Percentiles rank a stretch among this genome's conserved stretches.
Evolutionary conservation across 768 basidiomycete genomes (phyloP).

Genomic region (Steccherinum ochraceum): DNA sequence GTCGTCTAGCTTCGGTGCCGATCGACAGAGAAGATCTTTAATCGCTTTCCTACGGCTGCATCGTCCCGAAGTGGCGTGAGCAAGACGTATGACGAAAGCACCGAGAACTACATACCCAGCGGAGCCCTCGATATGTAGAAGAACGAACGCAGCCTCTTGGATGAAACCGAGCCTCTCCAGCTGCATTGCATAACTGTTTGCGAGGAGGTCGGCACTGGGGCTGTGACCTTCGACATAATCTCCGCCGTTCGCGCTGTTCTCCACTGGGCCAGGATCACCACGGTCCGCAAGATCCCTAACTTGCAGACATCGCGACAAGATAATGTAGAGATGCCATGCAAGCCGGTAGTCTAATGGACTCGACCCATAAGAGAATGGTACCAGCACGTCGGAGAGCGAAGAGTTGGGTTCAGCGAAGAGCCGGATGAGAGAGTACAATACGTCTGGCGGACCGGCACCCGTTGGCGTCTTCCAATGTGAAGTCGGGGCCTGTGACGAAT

Average conservation of each 20-base stretch:
- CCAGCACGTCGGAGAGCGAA: slow-evolving; percentile 62
- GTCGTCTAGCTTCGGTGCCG: slow-evolving; percentile 58
- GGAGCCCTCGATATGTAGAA: slow-evolving; percentile 81
- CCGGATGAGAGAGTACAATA: slow-evolving; percentile 75
- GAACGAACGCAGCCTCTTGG: slow-evolving; percentile 82
- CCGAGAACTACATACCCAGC: slow-evolving; percentile 52
- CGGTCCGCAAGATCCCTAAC: slow-evolving; percentile 88
- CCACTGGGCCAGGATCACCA: slow-evolving; percentile 28
- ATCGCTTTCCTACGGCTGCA: slow-evolving; percentile 82
- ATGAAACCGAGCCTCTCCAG: slow-evolving; percentile 77
- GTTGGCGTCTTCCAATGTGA: slow-evolving; percentile 38
- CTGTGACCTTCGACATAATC: slow-evolving; percentile 65
- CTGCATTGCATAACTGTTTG: slow-evolving; percentile 81
- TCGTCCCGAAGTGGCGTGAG: neutral
- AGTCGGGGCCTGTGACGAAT: slow-evolving; percentile 12
- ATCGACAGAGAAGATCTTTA: slow-evolving; percentile 71
- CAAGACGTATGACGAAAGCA: neutral
- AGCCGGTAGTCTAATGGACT: slow-evolving; percentile 78
- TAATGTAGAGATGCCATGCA: slow-evolving; percentile 89
- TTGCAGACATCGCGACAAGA: slow-evolving; percentile 78
- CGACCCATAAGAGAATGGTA: slow-evolving; percentile 67
- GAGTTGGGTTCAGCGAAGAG: slow-evolving; percentile 68
- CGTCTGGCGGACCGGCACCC: slow-evolving; percentile 52
- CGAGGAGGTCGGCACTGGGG: slow-evolving; percentile 75
- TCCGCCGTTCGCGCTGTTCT: slow-evolving; percentile 16